Conservation (phyloP, 2,329 filamentous ascomycete species). For the Dothiorella sarmentorum region DNA sequence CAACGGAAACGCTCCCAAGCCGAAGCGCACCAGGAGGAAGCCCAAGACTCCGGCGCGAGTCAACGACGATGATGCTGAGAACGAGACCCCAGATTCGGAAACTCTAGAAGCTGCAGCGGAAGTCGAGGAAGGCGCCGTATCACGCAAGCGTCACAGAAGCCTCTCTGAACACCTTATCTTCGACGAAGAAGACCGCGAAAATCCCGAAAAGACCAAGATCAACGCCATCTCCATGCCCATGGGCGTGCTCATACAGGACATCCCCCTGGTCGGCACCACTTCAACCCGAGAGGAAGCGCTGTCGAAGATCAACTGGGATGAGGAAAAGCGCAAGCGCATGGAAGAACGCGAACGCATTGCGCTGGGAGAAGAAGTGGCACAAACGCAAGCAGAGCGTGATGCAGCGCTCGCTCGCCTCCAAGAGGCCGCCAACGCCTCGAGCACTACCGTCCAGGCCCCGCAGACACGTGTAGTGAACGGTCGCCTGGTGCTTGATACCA, state of each 20-base stretch:
- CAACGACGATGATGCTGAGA: not conserved
- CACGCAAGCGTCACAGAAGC: not conserved
- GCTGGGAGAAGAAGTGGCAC: constrained; percentile 17
- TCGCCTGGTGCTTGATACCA: constrained; percentile 67
- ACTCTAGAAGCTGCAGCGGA: not conserved
- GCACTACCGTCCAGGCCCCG: constrained; percentile 41
- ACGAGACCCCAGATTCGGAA: not conserved
- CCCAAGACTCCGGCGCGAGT: not conserved
- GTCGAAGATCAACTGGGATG: constrained; percentile 60
- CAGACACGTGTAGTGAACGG: constrained; percentile 67
- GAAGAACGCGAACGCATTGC: constrained; percentile 32
- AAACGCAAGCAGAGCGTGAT: constrained; percentile 22
- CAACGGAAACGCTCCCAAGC: constrained; percentile 1
- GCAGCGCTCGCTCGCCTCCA: constrained; percentile 23
- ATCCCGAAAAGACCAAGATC: constrained; percentile 46
- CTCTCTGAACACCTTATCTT: constrained; percentile 3
- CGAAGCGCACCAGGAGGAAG: not conserved
- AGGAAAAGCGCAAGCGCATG: constrained; percentile 41
- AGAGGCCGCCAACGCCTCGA: constrained; percentile 20
- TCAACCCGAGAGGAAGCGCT: constrained; percentile 73
- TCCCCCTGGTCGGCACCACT: constrained; percentile 64
- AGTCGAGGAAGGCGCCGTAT: not conserved
- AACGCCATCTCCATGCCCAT: constrained; percentile 67
- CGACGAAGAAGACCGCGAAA: constrained; percentile 28
- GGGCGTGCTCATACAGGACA: constrained; percentile 66